Evolutionary conservation across 257 asterid species (phyloP).

Genomic region (Cinchona pubescens): DNA sequence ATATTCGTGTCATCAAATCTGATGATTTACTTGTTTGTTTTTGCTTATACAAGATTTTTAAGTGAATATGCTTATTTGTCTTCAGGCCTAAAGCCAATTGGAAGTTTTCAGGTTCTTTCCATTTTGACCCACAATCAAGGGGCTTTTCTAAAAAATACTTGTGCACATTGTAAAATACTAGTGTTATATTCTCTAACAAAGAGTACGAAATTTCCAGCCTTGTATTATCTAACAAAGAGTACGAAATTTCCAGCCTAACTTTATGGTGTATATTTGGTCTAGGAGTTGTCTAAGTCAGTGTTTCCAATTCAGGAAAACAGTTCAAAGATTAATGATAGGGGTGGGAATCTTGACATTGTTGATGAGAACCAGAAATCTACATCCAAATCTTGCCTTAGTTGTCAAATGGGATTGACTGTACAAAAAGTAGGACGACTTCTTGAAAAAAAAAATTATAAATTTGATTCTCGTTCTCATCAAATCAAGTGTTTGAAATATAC

Average conservation of each 20-base stretch:
- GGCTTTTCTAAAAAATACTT: not conserved
- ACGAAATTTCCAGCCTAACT: not conserved
- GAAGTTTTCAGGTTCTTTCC: not conserved
- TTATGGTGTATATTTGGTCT: too few relatives aligned
- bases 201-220: too few relatives aligned
- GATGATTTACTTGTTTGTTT: not conserved
- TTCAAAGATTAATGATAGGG: not conserved
- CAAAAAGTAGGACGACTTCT: too few relatives aligned
- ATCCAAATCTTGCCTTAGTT: not conserved
- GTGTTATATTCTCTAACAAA: too few relatives aligned
- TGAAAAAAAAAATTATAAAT: too few relatives aligned
- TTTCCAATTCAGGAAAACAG: not conserved
- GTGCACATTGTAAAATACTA: not conserved
- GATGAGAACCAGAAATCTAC: not conserved
- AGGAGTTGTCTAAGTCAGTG: too few relatives aligned
- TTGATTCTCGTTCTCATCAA: too few relatives aligned
- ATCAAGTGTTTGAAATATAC: too few relatives aligned
- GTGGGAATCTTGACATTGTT: slow-evolving; percentile 11
- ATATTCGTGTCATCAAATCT: not conserved
- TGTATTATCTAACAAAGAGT: too few relatives aligned
- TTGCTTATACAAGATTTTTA: not conserved
- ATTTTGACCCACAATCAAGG: not conserved
- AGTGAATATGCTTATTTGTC: too few relatives aligned
- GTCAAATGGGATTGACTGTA: not conserved
- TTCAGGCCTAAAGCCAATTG: slow-evolving; percentile 1